Conservation (phyloP, 2,329 filamentous ascomycete genomes). For the Simplicillium aogashimaense region DNA sequence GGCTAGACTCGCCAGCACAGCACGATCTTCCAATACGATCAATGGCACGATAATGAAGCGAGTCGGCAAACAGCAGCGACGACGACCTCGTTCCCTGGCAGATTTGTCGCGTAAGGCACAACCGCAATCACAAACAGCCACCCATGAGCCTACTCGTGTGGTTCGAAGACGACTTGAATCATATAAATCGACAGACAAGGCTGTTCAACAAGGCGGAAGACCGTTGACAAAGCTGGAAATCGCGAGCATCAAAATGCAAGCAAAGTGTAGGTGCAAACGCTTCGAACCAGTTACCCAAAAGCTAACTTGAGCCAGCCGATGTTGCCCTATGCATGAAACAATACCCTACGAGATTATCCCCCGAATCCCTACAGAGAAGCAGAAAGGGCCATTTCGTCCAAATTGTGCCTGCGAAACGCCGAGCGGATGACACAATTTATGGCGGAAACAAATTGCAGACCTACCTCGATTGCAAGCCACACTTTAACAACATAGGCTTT, state of each 20-base stretch:
- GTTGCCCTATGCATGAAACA: conserved; percentile 11
- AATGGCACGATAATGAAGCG: conserved; percentile 22
- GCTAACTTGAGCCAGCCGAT: conserved; percentile 15
- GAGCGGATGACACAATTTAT: conserved; percentile 8
- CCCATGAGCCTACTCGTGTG: conserved; percentile 3
- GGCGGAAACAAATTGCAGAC: conserved; percentile 16
- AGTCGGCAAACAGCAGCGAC: neutral
- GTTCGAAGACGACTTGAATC: conserved; percentile 4
- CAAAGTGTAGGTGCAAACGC: conserved; percentile 17
- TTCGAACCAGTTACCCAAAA: neutral
- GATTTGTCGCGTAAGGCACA: too few relatives aligned
- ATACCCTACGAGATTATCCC: conserved; percentile 1
- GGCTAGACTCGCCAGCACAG: conserved; percentile 17
- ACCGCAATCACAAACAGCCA: too few relatives aligned
- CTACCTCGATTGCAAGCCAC: conserved; percentile 14
- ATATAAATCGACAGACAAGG: conserved; percentile 3
- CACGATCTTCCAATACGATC: conserved; percentile 13
- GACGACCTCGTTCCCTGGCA: neutral
- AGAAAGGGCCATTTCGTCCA: conserved; percentile 5
- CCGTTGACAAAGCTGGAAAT: conserved; percentile 9
- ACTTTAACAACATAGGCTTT: conserved; percentile 10
- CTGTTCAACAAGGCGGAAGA: conserved; percentile 3
- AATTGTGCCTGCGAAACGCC: conserved; percentile 19
- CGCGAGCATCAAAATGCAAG: conserved; percentile 11
- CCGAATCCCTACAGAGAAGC: conserved; percentile 1